Base-by-base conservation (phyloP, 176 grass and related monocot genomes). In the Ensete glaucum region DNA sequence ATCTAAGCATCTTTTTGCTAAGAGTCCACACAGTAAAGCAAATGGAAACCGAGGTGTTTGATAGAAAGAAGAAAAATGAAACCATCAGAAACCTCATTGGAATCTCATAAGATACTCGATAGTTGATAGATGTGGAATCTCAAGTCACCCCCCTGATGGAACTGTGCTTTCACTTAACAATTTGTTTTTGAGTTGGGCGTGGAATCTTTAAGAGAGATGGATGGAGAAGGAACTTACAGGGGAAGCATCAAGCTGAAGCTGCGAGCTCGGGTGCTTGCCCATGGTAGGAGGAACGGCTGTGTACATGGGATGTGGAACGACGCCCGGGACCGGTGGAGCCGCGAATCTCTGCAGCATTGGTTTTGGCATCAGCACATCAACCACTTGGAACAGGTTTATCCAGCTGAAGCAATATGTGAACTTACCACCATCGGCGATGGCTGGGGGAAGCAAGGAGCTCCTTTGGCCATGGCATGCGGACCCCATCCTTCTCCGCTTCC, bases 171-270 rank as follows among this genome's bases (percentile, higher is more conserved):
- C 26, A 27, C 2, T 27, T 27, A 1, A 27, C 26, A 2, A 27
- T 27, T 27, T 34, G 3, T 34, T 34, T 34, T 34, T 3, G 29
- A 34, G 29, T 34, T 34, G 29, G 29, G 17, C 26, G 21, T 68
- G 15, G 25, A 68, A 43, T 68, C 25, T 15, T 19, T 67, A 23
- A 1, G 11, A 43, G 6, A 29, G 16, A 79, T 22, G 13, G 15
- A 58, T 43, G 11, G 11, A 55, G 17, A 51, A 2, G 20, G 20
- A 77, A 79, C 90, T 64, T 88, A 94, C 90, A 56, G 88, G 95
- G 78, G 91, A 88, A 73, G 85, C 75, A 74, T 94, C 86, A 16
- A 89, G 82, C 56, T 85, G 88, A 82, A 87, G 81, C 72, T 83
- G 85, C 20, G 85, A 77, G 55, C 53, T 82, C 43, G 78, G 25